phyloP scores from a whole-genome alignment of 129 eudicot genomes.

The Flaveria brownii region DNA sequence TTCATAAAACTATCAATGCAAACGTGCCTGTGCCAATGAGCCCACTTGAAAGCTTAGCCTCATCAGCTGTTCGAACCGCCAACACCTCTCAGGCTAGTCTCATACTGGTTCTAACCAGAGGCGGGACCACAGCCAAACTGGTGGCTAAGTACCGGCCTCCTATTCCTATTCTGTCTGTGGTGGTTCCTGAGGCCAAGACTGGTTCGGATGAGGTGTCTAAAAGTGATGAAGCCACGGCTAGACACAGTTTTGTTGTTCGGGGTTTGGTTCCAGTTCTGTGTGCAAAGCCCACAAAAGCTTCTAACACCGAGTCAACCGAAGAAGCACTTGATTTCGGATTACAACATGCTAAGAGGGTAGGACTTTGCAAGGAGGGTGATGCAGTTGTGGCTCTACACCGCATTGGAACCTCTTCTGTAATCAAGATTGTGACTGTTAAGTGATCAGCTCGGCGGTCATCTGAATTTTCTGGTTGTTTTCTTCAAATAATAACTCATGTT shows the following conservation, averaged over 20 bases:
- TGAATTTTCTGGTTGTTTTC: background rate
- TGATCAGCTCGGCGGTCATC: slow-evolving; percentile 5
- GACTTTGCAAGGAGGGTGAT: slow-evolving; percentile 42
- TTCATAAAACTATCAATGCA: slow-evolving; percentile 15
- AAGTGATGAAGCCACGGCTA: slow-evolving; percentile 33
- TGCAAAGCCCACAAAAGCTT: slow-evolving; percentile 25
- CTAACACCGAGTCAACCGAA: slow-evolving; percentile 30
- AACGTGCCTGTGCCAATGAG: slow-evolving; percentile 41
- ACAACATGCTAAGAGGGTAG: slow-evolving; percentile 35
- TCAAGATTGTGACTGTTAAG: slow-evolving; percentile 44
- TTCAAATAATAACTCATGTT: slow-evolving; percentile 24
- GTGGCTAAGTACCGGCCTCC: slow-evolving; percentile 43
- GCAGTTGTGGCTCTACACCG: slow-evolving; percentile 45
- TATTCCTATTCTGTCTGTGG: slow-evolving; percentile 37
- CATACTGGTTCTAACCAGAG: slow-evolving; percentile 39
- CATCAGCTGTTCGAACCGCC: slow-evolving; percentile 40
- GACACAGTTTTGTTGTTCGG: slow-evolving; percentile 32
- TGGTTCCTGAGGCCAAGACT: slow-evolving; percentile 34
- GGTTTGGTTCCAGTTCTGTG: slow-evolving; percentile 40
- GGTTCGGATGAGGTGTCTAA: slow-evolving; percentile 26
- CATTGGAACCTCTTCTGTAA: slow-evolving; percentile 37
- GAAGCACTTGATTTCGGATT: slow-evolving; percentile 40
- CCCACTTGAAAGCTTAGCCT: slow-evolving; percentile 44
- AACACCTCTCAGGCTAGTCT: slow-evolving; percentile 30
- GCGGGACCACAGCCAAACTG: slow-evolving; percentile 44